phyloP scores from a whole-genome alignment of 2,329 filamentous ascomycete genomes.

The Boeremia lycopersici region DNA sequence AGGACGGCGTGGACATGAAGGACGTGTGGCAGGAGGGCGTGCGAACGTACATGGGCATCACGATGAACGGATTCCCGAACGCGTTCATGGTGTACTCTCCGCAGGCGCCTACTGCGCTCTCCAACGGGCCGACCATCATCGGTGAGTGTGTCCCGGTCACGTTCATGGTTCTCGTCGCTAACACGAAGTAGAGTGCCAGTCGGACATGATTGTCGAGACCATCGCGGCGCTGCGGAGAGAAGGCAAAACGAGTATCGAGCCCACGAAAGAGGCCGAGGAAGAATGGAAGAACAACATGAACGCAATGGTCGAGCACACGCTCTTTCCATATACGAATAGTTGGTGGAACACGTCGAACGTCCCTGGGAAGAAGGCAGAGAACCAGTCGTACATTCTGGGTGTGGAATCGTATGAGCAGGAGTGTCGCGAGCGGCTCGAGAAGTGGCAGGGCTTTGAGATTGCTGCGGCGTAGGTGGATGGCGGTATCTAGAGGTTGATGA shows the following conservation, averaged over 20 bases:
- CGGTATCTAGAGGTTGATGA: too few species aligned
- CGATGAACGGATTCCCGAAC: slow-evolving; percentile 47
- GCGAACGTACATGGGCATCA: slow-evolving; percentile 49
- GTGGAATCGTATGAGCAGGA: slow-evolving; percentile 30
- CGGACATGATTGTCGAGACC: slow-evolving; percentile 47
- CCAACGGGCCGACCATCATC: slow-evolving; percentile 51
- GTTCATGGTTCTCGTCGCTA: background rate
- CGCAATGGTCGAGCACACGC: slow-evolving; percentile 37
- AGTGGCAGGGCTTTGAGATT: slow-evolving; percentile 36
- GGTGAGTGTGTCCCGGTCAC: slow-evolving; percentile 7
- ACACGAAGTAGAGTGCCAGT: slow-evolving; percentile 41
- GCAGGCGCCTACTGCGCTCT: slow-evolving; percentile 53
- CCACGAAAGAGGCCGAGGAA: slow-evolving; percentile 47
- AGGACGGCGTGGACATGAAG: slow-evolving; percentile 38
- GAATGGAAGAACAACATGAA: slow-evolving; percentile 48
- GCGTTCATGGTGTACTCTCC: slow-evolving; percentile 50
- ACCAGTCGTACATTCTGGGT: slow-evolving; percentile 47
- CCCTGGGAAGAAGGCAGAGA: slow-evolving; percentile 50
- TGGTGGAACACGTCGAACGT: slow-evolving; percentile 53
- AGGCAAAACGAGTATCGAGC: slow-evolving; percentile 42
- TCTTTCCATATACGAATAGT: slow-evolving; percentile 45
- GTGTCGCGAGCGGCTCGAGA: slow-evolving; percentile 24
- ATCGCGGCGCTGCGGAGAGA: slow-evolving; percentile 41
- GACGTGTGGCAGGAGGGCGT: slow-evolving; percentile 49
- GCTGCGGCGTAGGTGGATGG: background rate